Evolutionary conservation across 1,284 basidiomycete species (phyloP), one percentile per base, ranked within the genome.

Genomic region (Singerocomus inundabilis): DNA sequence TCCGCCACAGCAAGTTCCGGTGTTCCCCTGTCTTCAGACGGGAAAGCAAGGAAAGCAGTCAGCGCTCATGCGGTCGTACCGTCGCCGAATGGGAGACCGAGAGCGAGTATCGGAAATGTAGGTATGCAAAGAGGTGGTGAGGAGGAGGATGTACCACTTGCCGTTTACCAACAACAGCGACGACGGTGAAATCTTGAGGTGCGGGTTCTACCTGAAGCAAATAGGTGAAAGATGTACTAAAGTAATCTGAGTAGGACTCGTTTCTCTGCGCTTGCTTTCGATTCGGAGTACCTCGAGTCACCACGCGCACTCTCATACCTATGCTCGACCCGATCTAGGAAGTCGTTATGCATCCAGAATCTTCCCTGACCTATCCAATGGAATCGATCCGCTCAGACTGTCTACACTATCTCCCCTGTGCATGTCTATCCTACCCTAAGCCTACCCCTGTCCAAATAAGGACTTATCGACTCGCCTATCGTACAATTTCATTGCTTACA

Each of bases 91-190:
- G 73, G 72, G 58, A 73, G 71, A 53, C 73, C 77, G 39, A 70
- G 70, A 53, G 63, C 71, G 12, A 70, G 68, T 48, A 71, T 77
- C 10, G 48, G 63, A 56, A 46, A 58, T 54, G 44, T 44, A 16
- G 59, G 66, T 32, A 48, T 57, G 41, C 48, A 59, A 9, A 68
- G 61, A 43, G 73, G 75, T 32, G 73, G 75, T 32, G 84, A 85
- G 59, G 87, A 89, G 58, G 87, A 90, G 63, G 88, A 90, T 62
- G 71, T 88, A 33, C 87, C 87, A 26, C 72, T 90, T 34, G 85
- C 88, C 18, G 67, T 88, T 49, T 88, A 82, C 76, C 85, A 88
- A 63, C 84, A 85, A 60, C 85, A 84, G 60, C 81, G 79, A 61
- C 75, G 80, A 62, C 75, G 78, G 59, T 79, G 64, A 76, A 53